Conservation (phyloP, 345 rosid species). For the Alliaria petiolata region DNA sequence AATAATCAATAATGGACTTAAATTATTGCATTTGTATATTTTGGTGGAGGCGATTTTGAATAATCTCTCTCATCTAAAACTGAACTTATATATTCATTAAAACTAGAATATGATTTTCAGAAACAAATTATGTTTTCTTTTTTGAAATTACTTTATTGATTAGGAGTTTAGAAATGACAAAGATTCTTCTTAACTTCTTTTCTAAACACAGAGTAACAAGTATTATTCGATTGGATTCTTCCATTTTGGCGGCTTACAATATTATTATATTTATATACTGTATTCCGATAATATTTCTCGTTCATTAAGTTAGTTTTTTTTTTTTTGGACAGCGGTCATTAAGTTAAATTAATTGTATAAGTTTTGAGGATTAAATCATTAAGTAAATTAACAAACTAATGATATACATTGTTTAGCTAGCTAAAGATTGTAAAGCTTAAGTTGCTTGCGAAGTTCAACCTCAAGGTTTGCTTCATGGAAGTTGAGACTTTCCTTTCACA, state of each 20-base stretch:
- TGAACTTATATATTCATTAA: no score
- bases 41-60: background rate
- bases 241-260: background rate
- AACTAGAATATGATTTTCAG: background rate
- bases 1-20: no score
- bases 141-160: background rate
- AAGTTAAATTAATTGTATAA: no score
- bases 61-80: background rate
- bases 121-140: background rate
- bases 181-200: no score
- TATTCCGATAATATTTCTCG: background rate
- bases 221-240: background rate
- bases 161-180: no score
- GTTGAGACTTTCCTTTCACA: background rate
- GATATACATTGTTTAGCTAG: background rate
- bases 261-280: no score
- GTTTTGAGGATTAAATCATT: background rate
- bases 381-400: background rate
- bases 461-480: conserved; percentile 1
- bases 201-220: background rate
- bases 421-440: background rate
- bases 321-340: no score
- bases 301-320: background rate
- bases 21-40: no score
- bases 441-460: background rate